A percentile compares a stretch with the other conserved stretches of the same genome.
Evolutionary conservation across 306 rosid species (phyloP).

Genomic region (Vicia sativa): DNA sequence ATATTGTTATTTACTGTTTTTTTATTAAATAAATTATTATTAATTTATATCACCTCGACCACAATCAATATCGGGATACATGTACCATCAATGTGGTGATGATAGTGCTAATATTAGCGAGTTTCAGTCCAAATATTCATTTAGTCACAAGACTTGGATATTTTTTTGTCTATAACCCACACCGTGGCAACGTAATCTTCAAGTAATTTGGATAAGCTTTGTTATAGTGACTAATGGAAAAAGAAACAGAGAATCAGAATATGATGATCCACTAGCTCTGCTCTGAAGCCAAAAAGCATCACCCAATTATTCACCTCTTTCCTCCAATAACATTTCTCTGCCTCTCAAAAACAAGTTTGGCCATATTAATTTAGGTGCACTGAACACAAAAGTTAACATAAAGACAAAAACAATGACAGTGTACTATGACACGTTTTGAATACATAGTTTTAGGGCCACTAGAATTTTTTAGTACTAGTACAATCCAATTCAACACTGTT

Average conservation of each 20-base stretch:
- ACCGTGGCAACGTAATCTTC: background rate
- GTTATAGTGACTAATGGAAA: background rate
- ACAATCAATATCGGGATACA: no score
- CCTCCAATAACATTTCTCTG: background rate
- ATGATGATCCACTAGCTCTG: no score
- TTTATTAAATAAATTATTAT: no score
- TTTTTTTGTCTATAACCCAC: no score
- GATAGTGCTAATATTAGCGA: no score
- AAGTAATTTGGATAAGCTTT: background rate
- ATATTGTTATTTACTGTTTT: no score
- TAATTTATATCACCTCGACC: no score
- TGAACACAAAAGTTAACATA: background rate
- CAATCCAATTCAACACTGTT: background rate
- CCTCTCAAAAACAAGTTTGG: background rate
- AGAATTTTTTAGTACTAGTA: background rate
- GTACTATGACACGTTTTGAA: background rate
- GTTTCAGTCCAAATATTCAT: no score
- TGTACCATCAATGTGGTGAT: no score
- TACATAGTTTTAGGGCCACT: background rate
- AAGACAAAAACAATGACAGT: background rate
- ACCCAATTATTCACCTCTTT: constrained; percentile 1
- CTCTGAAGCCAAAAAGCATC: background rate
- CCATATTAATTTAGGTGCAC: background rate
- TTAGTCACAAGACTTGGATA: no score
- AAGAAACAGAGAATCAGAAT: background rate